These are phyloP conservation scores for Piromyces finnis DNA, from an alignment of 192 early-diverging fungal genomes.

Conservation along the genomic window DNA sequence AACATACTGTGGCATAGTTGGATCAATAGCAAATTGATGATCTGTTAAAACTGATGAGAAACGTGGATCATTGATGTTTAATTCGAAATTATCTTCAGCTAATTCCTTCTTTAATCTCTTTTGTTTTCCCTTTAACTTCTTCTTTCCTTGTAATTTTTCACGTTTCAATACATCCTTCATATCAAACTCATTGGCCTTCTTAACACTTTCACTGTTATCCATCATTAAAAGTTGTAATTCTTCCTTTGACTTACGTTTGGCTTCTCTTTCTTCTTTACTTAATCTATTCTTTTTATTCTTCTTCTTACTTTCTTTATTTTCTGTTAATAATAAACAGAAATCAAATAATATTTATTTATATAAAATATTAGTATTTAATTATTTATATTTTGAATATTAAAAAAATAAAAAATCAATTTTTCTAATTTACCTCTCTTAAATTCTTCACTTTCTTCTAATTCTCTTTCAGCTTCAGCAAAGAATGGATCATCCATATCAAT, in stretches of 20 bases:
- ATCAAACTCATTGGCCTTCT: conserved; percentile 61
- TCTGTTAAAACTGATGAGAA: conserved; percentile 62
- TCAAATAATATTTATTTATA: too few species aligned
- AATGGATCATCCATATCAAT: conserved; percentile 22
- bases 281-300: conserved; percentile 1
- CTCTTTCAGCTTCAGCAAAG: conserved; percentile 16
- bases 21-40: conserved; percentile 85
- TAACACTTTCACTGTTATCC: conserved; percentile 31
- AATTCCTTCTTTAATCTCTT: conserved; percentile 28
- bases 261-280: conserved; percentile 1
- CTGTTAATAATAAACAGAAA: neutral
- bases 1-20: conserved; percentile 69
- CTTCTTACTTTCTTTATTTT: neutral
- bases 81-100: conserved; percentile 66
- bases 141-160: conserved; percentile 47
- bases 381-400: too few species aligned
- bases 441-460: conserved; percentile 20
- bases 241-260: conserved; percentile 24
- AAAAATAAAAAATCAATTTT: neutral
- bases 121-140: conserved; percentile 16
- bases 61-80: conserved; percentile 69
- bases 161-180: conserved; percentile 68
- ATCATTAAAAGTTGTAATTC: conserved; percentile 72
- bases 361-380: too few species aligned
- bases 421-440: neutral